Conservation (phyloP, 2,329 filamentous ascomycete genomes). For the Aurifilum marmelostoma region DNA sequence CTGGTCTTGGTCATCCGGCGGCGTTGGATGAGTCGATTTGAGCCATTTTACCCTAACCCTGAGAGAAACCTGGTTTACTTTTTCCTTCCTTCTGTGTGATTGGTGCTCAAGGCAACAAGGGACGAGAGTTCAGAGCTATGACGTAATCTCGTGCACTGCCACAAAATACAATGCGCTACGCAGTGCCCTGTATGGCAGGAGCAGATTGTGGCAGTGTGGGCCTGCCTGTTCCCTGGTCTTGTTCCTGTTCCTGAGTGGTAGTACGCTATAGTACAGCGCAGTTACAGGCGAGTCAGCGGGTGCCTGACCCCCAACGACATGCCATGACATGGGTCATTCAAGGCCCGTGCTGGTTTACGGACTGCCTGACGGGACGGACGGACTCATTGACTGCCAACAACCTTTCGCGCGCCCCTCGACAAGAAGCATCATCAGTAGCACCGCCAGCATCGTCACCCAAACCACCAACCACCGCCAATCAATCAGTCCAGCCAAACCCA, state of each 20-base stretch:
- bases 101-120: not conserved
- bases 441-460: not conserved
- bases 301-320: not conserved
- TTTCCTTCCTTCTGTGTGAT: not conserved
- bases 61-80: not conserved
- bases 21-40: too few relatives aligned
- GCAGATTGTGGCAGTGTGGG: not conserved
- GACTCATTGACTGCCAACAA: not conserved
- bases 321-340: not conserved
- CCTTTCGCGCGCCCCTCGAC: not conserved
- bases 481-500: not conserved
- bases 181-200: not conserved
- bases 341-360: not conserved
- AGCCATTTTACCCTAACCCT: too few relatives aligned
- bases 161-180: not conserved
- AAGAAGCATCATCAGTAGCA: not conserved
- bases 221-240: not conserved
- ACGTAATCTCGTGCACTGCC: not conserved
- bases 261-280: not conserved
- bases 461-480: not conserved
- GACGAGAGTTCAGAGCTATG: not conserved
- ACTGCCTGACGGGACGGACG: not conserved
- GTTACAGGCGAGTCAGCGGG: not conserved
- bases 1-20: conserved; percentile 6
- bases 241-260: not conserved